Percentiles rank a stretch among this genome's conserved stretches.
These are phyloP conservation scores for Herpetomonas samuelpessoai DNA, from an alignment of 208 protist genomes.

Conservation along the genomic window DNA sequence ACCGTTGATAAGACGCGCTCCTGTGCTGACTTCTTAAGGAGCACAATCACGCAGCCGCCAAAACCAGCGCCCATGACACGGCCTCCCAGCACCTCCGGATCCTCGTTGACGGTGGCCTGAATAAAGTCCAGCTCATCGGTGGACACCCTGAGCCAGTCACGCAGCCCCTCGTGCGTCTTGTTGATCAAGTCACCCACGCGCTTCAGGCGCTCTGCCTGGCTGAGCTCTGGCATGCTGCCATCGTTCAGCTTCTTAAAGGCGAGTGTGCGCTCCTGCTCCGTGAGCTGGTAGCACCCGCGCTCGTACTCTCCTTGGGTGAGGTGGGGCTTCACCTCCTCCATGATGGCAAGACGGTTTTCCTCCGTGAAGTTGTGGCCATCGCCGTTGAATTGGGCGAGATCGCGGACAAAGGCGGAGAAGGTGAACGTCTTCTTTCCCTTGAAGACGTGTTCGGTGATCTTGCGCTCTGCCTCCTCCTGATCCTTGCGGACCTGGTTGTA, in stretches of 20 bases:
- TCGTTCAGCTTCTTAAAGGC: constrained; percentile 56
- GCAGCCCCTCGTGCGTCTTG: constrained; percentile 63
- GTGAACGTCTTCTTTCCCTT: constrained; percentile 48
- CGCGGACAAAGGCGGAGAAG: constrained; percentile 60
- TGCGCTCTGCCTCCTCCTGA: constrained; percentile 63
- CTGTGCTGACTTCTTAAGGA: constrained; percentile 41
- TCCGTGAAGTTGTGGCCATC: constrained; percentile 47
- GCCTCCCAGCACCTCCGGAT: constrained; percentile 67
- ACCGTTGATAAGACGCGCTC: constrained; percentile 53
- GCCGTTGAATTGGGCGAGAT: constrained; percentile 40
- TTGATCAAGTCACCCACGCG: constrained; percentile 56
- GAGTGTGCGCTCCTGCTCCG: constrained; percentile 65
- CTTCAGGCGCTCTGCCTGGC: constrained; percentile 43
- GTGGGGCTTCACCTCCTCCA: constrained; percentile 37
- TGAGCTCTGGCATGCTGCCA: constrained; percentile 17
- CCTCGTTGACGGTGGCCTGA: constrained; percentile 50
- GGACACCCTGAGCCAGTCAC: constrained; percentile 70
- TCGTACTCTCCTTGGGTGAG: constrained; percentile 56
- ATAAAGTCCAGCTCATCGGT: constrained; percentile 82
- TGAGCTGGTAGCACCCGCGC: constrained; percentile 64
- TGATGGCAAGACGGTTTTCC: constrained; percentile 46
- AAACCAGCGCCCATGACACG: constrained; percentile 92
- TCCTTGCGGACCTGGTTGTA: constrained; percentile 73
- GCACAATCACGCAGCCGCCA: constrained; percentile 81
- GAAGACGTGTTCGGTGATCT: constrained; percentile 47